A percentile compares a stretch with the other conserved stretches of the same genome.
These are phyloP conservation scores for Populus nigra DNA, from an alignment of 345 rosid genomes.

Conservation along the genomic window DNA sequence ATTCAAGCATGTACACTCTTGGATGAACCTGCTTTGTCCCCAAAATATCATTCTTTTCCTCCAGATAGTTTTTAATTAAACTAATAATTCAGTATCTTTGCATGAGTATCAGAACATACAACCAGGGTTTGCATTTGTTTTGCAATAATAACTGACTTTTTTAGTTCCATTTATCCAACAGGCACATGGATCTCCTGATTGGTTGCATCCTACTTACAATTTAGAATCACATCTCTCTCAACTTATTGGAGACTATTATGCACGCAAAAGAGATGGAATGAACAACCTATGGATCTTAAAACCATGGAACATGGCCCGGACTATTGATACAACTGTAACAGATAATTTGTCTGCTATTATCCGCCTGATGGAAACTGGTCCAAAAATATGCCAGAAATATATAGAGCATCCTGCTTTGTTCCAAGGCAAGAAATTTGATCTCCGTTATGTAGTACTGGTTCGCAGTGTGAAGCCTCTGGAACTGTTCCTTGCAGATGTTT, in stretches of 20 bases:
- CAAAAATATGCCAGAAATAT: conserved; percentile 97
- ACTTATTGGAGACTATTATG: conserved; percentile 74
- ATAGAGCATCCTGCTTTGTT: conserved; percentile 90
- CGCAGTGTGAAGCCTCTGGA: conserved; percentile 77
- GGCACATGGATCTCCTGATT: conserved; percentile 80
- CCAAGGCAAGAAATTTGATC: conserved; percentile 75
- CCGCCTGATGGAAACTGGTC: conserved; percentile 98
- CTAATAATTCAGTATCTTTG: not conserved
- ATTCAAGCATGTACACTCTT: conserved; percentile 2
- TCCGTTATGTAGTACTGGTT: conserved; percentile 74
- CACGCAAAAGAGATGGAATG: conserved; percentile 54
- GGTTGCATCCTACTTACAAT: conserved; percentile 92
- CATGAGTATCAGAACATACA: too few species aligned
- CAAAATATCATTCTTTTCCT: not conserved
- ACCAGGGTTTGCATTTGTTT: not conserved
- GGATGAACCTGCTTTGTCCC: not conserved
- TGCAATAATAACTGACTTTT: conserved; percentile 8
- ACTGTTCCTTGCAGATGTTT: conserved; percentile 68
- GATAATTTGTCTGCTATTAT: conserved; percentile 71
- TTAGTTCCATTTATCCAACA: conserved; percentile 30
- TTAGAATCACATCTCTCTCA: conserved; percentile 73
- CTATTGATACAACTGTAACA: conserved; percentile 86
- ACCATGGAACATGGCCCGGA: conserved; percentile 99
- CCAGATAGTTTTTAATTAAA: not conserved
- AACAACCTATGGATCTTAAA: conserved; percentile 90